A percentile compares a stretch with the other conserved stretches of the same genome.
Evolutionary conservation across 2,329 filamentous ascomycete genomes (phyloP).

Genomic region (Cercospora canescens): DNA sequence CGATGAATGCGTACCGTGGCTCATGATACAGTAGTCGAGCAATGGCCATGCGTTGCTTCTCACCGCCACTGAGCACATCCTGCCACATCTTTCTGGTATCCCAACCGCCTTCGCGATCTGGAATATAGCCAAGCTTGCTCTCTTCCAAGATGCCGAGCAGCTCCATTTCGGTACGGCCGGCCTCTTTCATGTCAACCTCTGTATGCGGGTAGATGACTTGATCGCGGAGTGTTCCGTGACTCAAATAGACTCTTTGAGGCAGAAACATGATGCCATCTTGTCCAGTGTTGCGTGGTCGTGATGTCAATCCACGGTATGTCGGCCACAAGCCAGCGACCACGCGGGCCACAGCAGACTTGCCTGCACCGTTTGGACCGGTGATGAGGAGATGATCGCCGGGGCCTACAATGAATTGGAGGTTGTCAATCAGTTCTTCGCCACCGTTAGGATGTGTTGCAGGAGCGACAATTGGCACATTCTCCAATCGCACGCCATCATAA

Average conservation of each 20-base stretch:
- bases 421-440: constrained; percentile 88
- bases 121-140: constrained; percentile 83
- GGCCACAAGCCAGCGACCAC: constrained; percentile 94
- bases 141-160: constrained; percentile 77
- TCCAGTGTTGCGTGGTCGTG: constrained; percentile 70
- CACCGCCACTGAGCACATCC: constrained; percentile 92
- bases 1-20: constrained; percentile 88
- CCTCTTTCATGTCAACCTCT: constrained; percentile 87
- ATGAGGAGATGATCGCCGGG: constrained; percentile 92
- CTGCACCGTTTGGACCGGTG: constrained; percentile 90
- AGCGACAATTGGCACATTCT: constrained; percentile 90
- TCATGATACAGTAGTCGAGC: constrained; percentile 92
- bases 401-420: constrained; percentile 83
- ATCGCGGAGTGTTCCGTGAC: constrained; percentile 87
- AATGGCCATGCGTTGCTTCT: constrained; percentile 95
- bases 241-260: constrained; percentile 89
- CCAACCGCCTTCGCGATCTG: constrained; percentile 91
- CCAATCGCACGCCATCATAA: constrained; percentile 89
- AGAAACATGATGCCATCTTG: constrained; percentile 96
- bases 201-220: constrained; percentile 98
- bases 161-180: constrained; percentile 74
- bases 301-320: constrained; percentile 89
- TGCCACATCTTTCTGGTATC: constrained; percentile 98
- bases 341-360: constrained; percentile 85
- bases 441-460: constrained; percentile 85